phyloP scores from a whole-genome alignment of 768 basidiomycete species.

The Coprinopsis marcescibilis region DNA sequence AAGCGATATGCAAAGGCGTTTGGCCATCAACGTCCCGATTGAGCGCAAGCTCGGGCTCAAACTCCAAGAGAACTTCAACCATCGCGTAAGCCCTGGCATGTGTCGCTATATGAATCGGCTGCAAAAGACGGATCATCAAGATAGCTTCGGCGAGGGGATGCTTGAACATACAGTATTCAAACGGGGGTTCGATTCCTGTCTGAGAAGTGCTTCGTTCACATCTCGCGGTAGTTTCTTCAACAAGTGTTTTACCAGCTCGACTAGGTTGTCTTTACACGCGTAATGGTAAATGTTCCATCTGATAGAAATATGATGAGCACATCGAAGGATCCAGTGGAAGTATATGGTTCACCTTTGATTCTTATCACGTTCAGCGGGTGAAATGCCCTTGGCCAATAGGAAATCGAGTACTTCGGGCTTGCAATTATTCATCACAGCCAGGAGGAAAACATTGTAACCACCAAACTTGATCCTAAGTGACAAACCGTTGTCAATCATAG shows the following conservation, averaged over 20 bases:
- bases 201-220: conserved; percentile 35
- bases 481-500: too few species aligned
- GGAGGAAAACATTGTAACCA: conserved; percentile 38
- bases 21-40: conserved; percentile 42
- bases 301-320: too few species aligned
- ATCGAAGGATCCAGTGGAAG: too few species aligned
- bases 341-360: conserved; percentile 44
- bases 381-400: conserved; percentile 41
- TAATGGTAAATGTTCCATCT: conserved; percentile 59
- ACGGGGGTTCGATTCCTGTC: conserved; percentile 38
- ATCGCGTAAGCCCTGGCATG: conserved; percentile 24
- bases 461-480: conserved; percentile 41
- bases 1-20: conserved; percentile 48
- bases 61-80: conserved; percentile 33
- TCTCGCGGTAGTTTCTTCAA: conserved; percentile 46
- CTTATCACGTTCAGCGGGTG: conserved; percentile 36
- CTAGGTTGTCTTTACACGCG: conserved; percentile 25
- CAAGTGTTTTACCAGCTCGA: conserved; percentile 34
- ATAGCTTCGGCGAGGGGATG: too few species aligned
- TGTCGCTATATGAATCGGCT: conserved; percentile 54
- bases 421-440: conserved; percentile 30
- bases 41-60: conserved; percentile 29
- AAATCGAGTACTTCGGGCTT: conserved; percentile 39
- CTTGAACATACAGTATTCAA: conserved; percentile 45
- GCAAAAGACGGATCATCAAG: neutral